Conservation (phyloP, 768 basidiomycete species). For the Suillus occidentalis region DNA sequence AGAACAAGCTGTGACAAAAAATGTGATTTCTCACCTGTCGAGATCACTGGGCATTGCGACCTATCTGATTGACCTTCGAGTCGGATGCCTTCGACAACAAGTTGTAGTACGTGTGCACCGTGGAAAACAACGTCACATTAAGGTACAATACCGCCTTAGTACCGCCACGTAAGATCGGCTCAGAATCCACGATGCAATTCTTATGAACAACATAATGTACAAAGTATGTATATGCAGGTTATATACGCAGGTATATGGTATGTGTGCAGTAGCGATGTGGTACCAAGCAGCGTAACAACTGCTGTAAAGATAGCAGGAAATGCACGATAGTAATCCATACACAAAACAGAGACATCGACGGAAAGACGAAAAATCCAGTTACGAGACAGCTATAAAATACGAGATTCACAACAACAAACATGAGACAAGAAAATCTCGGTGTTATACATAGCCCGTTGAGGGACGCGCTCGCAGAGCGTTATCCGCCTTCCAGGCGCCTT, state of each 20-base stretch:
- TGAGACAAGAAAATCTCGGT: background rate
- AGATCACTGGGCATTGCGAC: conserved; percentile 52
- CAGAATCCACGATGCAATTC: conserved; percentile 4
- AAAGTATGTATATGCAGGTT: conserved; percentile 10
- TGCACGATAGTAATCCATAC: conserved; percentile 9
- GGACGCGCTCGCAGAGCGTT: conserved; percentile 38
- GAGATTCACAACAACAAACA: conserved; percentile 4
- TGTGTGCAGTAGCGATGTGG: conserved; percentile 9
- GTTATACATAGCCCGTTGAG: conserved; percentile 14
- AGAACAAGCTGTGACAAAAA: conserved; percentile 22
- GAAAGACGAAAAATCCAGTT: conserved; percentile 6
- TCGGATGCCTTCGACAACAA: conserved; percentile 7
- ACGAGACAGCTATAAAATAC: conserved; percentile 11
- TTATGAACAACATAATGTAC: conserved; percentile 10
- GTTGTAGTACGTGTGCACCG: conserved; percentile 9
- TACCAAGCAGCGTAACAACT: background rate
- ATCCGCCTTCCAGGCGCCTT: conserved; percentile 49
- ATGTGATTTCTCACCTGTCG: conserved; percentile 47
- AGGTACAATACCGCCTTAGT: background rate
- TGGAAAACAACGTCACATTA: background rate
- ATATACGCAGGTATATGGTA: conserved; percentile 11
- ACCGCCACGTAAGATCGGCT: conserved; percentile 8
- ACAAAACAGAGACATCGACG: conserved; percentile 8
- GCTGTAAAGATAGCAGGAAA: conserved; percentile 3
- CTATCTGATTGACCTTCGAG: conserved; percentile 14